Evolutionary conservation across 2,329 filamentous ascomycete species (phyloP).

Genomic region (Fusarium guadeloupense): DNA sequence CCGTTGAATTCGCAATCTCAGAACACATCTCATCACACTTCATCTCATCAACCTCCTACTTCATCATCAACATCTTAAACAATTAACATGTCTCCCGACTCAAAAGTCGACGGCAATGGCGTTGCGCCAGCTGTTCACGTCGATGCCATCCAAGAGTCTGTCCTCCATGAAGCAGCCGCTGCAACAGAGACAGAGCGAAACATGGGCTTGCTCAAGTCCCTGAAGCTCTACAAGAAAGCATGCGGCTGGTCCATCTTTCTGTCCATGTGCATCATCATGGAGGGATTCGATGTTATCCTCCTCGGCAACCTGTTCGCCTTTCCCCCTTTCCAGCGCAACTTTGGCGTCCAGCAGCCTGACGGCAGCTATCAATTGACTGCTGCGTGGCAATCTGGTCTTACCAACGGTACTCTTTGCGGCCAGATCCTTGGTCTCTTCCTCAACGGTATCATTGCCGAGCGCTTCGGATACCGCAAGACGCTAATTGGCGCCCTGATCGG

Average conservation of each 20-base stretch:
- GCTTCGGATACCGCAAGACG: conserved; percentile 57
- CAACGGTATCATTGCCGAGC: conserved; percentile 59
- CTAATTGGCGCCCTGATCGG: conserved; percentile 54
- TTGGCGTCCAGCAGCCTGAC: conserved; percentile 48
- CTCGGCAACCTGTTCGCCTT: conserved; percentile 55
- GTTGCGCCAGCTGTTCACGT: conserved; percentile 12
- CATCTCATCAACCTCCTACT: neutral
- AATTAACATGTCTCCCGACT: conserved; percentile 25
- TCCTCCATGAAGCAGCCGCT: conserved; percentile 37
- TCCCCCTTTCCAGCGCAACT: conserved; percentile 51
- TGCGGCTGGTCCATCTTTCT: conserved; percentile 51
- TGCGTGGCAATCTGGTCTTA: conserved; percentile 62
- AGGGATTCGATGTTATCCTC: conserved; percentile 53
- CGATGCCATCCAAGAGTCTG: conserved; percentile 18
- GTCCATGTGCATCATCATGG: conserved; percentile 52
- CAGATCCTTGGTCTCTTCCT: conserved; percentile 61
- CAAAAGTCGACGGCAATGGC: conserved; percentile 15
- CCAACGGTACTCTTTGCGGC: conserved; percentile 58
- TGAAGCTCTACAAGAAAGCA: conserved; percentile 53
- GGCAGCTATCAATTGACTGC: conserved; percentile 58
- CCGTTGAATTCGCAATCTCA: neutral
- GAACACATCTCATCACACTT: neutral
- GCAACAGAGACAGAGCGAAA: conserved; percentile 49
- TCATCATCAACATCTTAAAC: neutral
- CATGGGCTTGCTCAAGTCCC: conserved; percentile 46